Conservation (phyloP, 768 basidiomycete genomes). For the Coprinellus aureogranulatus region DNA sequence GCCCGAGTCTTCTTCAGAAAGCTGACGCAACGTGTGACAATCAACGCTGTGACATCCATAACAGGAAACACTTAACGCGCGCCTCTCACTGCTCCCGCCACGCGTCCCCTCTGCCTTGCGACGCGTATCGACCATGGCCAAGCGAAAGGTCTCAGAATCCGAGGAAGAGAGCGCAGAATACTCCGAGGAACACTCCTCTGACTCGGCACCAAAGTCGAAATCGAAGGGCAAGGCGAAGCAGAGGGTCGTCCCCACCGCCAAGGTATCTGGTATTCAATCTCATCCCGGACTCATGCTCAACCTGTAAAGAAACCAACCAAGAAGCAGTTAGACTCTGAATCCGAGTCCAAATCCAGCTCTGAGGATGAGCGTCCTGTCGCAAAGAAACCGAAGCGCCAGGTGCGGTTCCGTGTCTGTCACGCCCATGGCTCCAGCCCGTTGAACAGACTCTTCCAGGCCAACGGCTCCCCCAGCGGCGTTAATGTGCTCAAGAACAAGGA, state of each 20-base stretch:
- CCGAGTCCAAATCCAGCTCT: slow-evolving; percentile 6
- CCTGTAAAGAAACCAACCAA: too few species aligned
- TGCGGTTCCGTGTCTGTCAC: neutral
- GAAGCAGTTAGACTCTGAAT: slow-evolving; percentile 10
- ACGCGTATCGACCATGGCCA: slow-evolving; percentile 21
- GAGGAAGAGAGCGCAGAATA: slow-evolving; percentile 5
- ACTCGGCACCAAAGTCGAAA: neutral
- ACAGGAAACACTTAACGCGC: too few species aligned
- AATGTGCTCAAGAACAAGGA: slow-evolving; percentile 31
- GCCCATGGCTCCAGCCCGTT: neutral
- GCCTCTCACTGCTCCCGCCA: too few species aligned
- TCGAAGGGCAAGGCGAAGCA: neutral
- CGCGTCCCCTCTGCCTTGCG: neutral
- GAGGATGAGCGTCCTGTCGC: slow-evolving; percentile 14
- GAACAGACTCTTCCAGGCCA: neutral
- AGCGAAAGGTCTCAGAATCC: slow-evolving; percentile 21
- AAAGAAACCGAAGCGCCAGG: slow-evolving; percentile 36
- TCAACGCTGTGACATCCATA: too few species aligned
- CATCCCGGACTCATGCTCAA: too few species aligned
- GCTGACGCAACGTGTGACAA: slow-evolving; percentile 34
- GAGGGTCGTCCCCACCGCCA: too few species aligned
- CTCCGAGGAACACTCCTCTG: neutral
- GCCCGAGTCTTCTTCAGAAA: slow-evolving; percentile 12
- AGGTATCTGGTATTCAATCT: too few species aligned
- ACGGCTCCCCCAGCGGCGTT: slow-evolving; percentile 11